Evolutionary conservation across 441 rosid genomes (phyloP), one percentile per base, ranked within the genome.

Genomic region (Populus tomentosa): DNA sequence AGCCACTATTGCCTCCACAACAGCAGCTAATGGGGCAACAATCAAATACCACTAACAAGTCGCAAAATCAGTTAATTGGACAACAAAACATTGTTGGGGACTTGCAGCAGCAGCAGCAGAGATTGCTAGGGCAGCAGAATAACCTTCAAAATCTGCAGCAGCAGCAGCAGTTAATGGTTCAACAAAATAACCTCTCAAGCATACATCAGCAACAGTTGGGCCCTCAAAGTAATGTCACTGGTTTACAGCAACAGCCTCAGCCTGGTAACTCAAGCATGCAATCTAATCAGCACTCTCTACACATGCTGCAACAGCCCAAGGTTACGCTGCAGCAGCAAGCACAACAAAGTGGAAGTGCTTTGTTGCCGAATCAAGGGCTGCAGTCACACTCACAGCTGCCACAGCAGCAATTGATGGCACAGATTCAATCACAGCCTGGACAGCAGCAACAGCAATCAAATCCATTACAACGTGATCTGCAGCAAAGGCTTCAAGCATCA

Each of bases 191-290:
- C 86, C 76, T 80, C 78, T 72, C 87, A 74, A 87, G 84, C 59
- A 83, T 90, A 83, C 96, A 87, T 81, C 98, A 86, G 80, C 94
- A 89, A 80, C 90, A 88, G 63, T 79, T 90, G 81, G 94, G 91
- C 76, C 36, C 90, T 65, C 97, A 93, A 84, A 91, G 80, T 82
- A 94, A 90, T n/a, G n/a, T n/a, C n/a, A n/a, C n/a, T n/a, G n/a
- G n/a, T n/a, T n/a, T n/a, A n/a, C n/a, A n/a, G n/a, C n/a, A n/a
- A n/a, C n/a, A n/a, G n/a, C n/a, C n/a, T n/a, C n/a, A n/a, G n/a
- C n/a, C n/a, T n/a, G n/a, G n/a, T n/a, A n/a, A n/a, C n/a, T n/a
- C n/a, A n/a, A n/a, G n/a, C n/a, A n/a, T n/a, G n/a, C n/a, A n/a
- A n/a, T n/a, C n/a, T n/a, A n/a, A n/a, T n/a, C n/a, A n/a, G n/a